Evolutionary conservation across 2,329 filamentous ascomycete genomes (phyloP).

Genomic region (Fusarium sp.): DNA sequence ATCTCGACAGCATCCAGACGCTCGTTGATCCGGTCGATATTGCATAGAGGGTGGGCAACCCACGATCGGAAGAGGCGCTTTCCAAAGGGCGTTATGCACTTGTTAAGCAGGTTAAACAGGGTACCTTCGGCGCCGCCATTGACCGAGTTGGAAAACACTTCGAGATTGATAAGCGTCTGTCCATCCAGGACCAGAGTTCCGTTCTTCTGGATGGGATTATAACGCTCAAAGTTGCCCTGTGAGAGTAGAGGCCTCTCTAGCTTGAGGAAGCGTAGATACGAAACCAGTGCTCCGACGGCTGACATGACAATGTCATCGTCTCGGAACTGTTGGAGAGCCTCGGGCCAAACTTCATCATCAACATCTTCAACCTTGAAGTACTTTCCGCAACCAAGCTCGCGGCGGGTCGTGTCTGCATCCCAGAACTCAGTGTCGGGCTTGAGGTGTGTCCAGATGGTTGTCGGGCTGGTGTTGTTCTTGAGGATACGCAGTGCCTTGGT

Average conservation of each 20-base stretch:
- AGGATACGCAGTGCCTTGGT: slow-evolving; percentile 91
- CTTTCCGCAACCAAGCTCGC: slow-evolving; percentile 81
- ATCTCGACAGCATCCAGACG: slow-evolving; percentile 94
- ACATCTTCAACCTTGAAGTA: slow-evolving; percentile 77
- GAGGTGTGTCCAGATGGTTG: slow-evolving; percentile 94
- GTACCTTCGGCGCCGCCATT: slow-evolving; percentile 89
- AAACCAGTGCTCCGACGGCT: slow-evolving; percentile 87
- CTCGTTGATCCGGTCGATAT: slow-evolving; percentile 89
- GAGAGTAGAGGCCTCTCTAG: slow-evolving; percentile 89
- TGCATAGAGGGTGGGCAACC: slow-evolving; percentile 95
- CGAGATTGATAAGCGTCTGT: slow-evolving; percentile 97
- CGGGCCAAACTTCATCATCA: slow-evolving; percentile 78
- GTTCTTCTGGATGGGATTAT: slow-evolving; percentile 91
- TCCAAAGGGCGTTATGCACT: slow-evolving; percentile 95
- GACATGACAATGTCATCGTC: slow-evolving; percentile 90
- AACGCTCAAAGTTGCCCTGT: slow-evolving; percentile 90
- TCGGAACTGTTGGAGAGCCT: slow-evolving; percentile 75
- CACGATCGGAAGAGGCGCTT: slow-evolving; percentile 96
- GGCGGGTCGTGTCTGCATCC: slow-evolving; percentile 83
- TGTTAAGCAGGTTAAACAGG: slow-evolving; percentile 89
- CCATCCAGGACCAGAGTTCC: slow-evolving; percentile 93
- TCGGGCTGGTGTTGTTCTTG: slow-evolving; percentile 94
- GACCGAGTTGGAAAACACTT: slow-evolving; percentile 93
- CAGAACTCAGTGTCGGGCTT: slow-evolving; percentile 92
- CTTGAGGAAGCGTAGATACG: slow-evolving; percentile 88